Evolutionary conservation across 768 basidiomycete genomes (phyloP).

Genomic region (Austroboletus festivus): DNA sequence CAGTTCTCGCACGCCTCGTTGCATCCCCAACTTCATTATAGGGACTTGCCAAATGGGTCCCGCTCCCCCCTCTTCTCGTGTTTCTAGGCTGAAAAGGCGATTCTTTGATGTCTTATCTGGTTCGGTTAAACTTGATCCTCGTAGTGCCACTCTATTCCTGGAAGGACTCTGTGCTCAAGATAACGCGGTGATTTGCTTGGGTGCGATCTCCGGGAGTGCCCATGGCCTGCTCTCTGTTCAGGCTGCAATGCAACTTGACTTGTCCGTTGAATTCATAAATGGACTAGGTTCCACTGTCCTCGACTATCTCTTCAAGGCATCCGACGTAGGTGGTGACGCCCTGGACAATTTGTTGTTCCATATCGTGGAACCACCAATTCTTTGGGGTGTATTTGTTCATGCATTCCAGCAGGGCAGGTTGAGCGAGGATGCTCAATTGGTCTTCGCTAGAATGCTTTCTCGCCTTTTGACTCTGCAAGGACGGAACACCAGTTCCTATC

Average conservation of each 20-base stretch:
- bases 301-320: slow-evolving; percentile 37
- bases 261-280: slow-evolving; percentile 41
- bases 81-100: slow-evolving; percentile 30
- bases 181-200: slow-evolving; percentile 37
- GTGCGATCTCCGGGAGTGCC: slow-evolving; percentile 35
- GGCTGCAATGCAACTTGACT: slow-evolving; percentile 37
- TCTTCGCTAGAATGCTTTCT: slow-evolving; percentile 46
- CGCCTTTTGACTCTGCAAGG: slow-evolving; percentile 42
- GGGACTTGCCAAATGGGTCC: slow-evolving; percentile 3
- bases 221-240: slow-evolving; percentile 40
- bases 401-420: slow-evolving; percentile 35
- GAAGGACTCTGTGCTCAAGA: slow-evolving; percentile 44
- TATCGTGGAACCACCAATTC: slow-evolving; percentile 52
- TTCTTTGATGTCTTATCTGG: slow-evolving; percentile 35
- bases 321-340: slow-evolving; percentile 40
- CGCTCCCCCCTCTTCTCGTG: neutral
- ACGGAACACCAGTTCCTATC: slow-evolving; percentile 35
- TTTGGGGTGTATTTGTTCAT: slow-evolving; percentile 40
- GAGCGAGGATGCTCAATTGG: slow-evolving; percentile 33
- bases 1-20: neutral
- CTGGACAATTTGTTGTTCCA: slow-evolving; percentile 38
- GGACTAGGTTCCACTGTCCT: slow-evolving; percentile 36
- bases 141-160: slow-evolving; percentile 35
- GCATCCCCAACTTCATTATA: neutral
- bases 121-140: slow-evolving; percentile 21